Evolutionary conservation across 2,329 filamentous ascomycete genomes (phyloP), one percentile per base, ranked within the genome.

Genomic region (Ophiostoma tasmaniense): DNA sequence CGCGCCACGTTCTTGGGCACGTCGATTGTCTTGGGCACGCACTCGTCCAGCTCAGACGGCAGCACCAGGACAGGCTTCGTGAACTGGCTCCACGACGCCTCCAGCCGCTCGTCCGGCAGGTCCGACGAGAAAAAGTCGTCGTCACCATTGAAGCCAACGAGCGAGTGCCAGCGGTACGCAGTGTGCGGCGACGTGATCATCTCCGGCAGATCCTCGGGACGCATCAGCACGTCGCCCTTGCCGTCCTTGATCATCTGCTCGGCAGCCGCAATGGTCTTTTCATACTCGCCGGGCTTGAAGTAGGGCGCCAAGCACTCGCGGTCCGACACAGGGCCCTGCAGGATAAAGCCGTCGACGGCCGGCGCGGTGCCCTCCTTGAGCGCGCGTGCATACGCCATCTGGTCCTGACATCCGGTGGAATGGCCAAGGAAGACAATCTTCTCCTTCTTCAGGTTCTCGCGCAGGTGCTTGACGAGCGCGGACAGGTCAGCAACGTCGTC

Each of bases 111-210:
- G 39, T 83, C 79, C 0, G 80, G 77, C n/a, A 95, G 79, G 75
- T 95, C 90, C 2, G 87, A 88, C n/a, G 90, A 93, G 79, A 96
- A 97, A 75, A 90, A 92, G 76, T 97, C 93, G 76, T 97, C 93
- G 70, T 91, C 89, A 11, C 89, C 90, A 5, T 84, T 83, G 66
- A 79, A 78, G 30, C 79, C 79, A 35, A 78, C 75, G 5, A 88
- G 77, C 35, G 85, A 83, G 67, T 81, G 78, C 77, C 84, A 82
- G 22, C 85, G 78, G 71, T 82, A 83, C 1, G 83, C 85, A 1
- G 84, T 82, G 28, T 87, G 78, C 0, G 84, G 84, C 0, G 77
- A 79, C 4, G 74, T 75, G 70, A 83, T 77, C 7, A 76, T 76
- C 4, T 72, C 71, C 0, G 83, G 80, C 42, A 86, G 72, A 70